A percentile compares a stretch with the other conserved stretches of the same genome.
phyloP scores from a whole-genome alignment of 192 early-diverging fungal genomes.

The Phycomyces nitens region DNA sequence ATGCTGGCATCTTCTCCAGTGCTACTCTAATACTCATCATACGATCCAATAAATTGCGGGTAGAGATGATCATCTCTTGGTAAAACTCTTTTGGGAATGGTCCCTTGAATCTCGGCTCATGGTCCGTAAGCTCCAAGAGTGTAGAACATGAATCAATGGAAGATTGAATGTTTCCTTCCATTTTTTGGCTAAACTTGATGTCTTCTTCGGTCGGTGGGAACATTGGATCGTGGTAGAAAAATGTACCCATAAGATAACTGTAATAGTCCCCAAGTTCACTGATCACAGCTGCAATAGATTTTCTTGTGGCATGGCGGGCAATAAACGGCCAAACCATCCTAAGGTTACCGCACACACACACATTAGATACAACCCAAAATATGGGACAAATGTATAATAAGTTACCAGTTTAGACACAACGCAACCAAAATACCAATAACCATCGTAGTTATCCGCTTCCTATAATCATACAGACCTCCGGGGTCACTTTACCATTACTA shows the following conservation, averaged over 20 bases:
- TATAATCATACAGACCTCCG: slow-evolving; percentile 9
- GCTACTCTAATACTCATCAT: slow-evolving; percentile 63
- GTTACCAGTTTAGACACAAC: slow-evolving; percentile 45
- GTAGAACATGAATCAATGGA: slow-evolving; percentile 25
- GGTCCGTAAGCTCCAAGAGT: slow-evolving; percentile 57
- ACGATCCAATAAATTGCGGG: slow-evolving; percentile 65
- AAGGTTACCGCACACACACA: neutral
- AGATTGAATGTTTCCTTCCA: slow-evolving; percentile 24
- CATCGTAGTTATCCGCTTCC: slow-evolving; percentile 51
- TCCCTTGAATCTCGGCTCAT: slow-evolving; percentile 73
- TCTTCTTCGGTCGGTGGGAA: slow-evolving; percentile 13
- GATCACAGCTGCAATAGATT: slow-evolving; percentile 42
- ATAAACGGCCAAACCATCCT: slow-evolving; percentile 69
- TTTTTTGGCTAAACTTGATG: slow-evolving; percentile 19
- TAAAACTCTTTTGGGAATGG: slow-evolving; percentile 66
- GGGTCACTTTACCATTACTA: no score
- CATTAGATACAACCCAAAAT: no score
- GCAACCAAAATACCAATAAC: slow-evolving; percentile 58
- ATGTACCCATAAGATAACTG: slow-evolving; percentile 63
- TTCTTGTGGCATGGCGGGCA: slow-evolving; percentile 65
- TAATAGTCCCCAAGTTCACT: slow-evolving; percentile 58
- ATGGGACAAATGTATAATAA: slow-evolving; percentile 8
- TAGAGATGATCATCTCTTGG: slow-evolving; percentile 57
- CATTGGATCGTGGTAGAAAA: slow-evolving; percentile 50
- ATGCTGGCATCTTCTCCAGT: slow-evolving; percentile 34